Percentiles rank a stretch among this genome's conserved stretches.
Conservation (phyloP, 176 grass and related monocot species). For the Musa acuminata region DNA sequence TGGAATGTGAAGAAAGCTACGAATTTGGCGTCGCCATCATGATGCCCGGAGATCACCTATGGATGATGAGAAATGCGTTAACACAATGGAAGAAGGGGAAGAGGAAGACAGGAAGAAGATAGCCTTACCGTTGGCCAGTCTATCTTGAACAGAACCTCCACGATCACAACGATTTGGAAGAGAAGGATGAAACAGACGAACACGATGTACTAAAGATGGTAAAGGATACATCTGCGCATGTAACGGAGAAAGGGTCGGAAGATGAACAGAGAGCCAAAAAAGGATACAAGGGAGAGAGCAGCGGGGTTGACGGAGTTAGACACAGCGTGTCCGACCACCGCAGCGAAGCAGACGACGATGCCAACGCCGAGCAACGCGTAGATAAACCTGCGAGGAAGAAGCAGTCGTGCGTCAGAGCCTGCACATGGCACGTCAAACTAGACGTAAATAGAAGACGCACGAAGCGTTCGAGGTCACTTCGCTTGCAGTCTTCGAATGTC, state of each 20-base stretch:
- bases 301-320: not conserved
- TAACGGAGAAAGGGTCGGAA: not conserved
- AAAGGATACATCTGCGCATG: not conserved
- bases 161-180: not conserved
- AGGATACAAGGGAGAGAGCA: conserved; percentile 8
- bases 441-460: no score
- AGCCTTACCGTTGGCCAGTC: not conserved
- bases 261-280: not conserved
- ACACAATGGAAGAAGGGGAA: not conserved
- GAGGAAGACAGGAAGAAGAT: not conserved
- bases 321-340: not conserved
- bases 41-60: not conserved
- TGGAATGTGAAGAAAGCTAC: not conserved
- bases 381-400: conserved; percentile 3
- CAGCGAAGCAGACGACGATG: conserved; percentile 2
- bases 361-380: not conserved
- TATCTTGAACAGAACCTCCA: conserved; percentile 2
- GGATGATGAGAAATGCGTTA: not conserved
- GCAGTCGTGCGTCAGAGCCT: not conserved
- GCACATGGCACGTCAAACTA: no score
- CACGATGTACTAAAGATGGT: not conserved
- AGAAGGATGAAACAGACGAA: not conserved
- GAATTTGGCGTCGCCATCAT: not conserved
- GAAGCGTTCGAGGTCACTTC: no score
- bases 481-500: no score